Conservation (phyloP, 192 early-diverging fungal species). For the Coemansia sp. region DNA sequence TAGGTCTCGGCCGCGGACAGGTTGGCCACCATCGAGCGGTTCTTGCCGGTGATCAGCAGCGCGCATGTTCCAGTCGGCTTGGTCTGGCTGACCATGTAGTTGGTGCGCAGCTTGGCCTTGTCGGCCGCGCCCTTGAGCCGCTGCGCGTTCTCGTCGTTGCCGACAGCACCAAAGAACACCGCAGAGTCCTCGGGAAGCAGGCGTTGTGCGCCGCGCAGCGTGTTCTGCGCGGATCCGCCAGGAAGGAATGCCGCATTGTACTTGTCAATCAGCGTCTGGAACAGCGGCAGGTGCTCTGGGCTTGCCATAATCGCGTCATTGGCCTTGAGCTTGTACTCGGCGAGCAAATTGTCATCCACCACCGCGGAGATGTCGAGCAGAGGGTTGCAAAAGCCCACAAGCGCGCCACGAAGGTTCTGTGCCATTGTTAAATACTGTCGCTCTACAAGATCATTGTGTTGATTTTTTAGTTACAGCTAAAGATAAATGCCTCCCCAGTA, state of each 20-base stretch:
- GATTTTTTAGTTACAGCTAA: neutral
- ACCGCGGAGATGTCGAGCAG: slow-evolving; percentile 94
- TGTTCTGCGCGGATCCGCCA: slow-evolving; percentile 97
- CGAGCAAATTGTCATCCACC: slow-evolving; percentile 69
- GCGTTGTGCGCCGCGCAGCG: slow-evolving; percentile 87
- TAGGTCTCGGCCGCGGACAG: slow-evolving; percentile 92
- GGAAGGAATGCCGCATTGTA: slow-evolving; percentile 82
- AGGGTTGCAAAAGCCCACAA: slow-evolving; percentile 97
- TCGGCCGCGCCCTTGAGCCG: slow-evolving; percentile 74
- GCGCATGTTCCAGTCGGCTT: slow-evolving; percentile 94
- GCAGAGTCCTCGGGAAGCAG: slow-evolving; percentile 83
- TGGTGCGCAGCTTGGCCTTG: slow-evolving; percentile 81
- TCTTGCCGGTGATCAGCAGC: slow-evolving; percentile 85
- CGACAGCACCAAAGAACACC: slow-evolving; percentile 92
- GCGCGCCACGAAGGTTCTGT: slow-evolving; percentile 52
- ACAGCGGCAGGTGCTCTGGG: slow-evolving; percentile 82
- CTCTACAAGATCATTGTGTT: neutral
- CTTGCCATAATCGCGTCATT: slow-evolving; percentile 96
- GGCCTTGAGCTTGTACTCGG: slow-evolving; percentile 86
- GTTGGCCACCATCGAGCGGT: slow-evolving; percentile 91
- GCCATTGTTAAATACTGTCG: slow-evolving; percentile 17
- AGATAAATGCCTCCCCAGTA: neutral
- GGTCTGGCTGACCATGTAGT: slow-evolving; percentile 78
- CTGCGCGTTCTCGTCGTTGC: slow-evolving; percentile 78
- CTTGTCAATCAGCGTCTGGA: slow-evolving; percentile 73